Percentiles rank a stretch among this genome's conserved stretches.
Conservation (phyloP, 768 basidiomycete species). For the Tricholoma furcatifolium region DNA sequence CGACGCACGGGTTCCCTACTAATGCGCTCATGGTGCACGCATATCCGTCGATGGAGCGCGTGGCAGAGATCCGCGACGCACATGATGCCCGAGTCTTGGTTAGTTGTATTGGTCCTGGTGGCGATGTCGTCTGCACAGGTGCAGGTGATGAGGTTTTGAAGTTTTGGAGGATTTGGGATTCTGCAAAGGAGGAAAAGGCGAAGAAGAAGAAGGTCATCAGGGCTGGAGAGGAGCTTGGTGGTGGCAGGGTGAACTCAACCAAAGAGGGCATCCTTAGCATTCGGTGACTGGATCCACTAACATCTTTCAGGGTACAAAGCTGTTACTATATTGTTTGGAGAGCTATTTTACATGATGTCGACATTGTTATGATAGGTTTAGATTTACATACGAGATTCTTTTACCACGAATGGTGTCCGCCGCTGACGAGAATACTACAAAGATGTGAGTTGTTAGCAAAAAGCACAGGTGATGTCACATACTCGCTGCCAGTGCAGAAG, state of each 20-base stretch:
- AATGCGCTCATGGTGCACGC: conserved; percentile 79
- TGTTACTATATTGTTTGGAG: too few species aligned
- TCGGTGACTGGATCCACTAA: conserved; percentile 26
- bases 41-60: conserved; percentile 82
- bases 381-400: not conserved
- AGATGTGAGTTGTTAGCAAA: not conserved
- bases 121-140: conserved; percentile 89
- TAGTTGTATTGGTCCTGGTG: conserved; percentile 81
- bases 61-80: conserved; percentile 85
- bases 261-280: conserved; percentile 49
- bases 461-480: conserved; percentile 26
- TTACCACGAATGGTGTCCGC: conserved; percentile 66
- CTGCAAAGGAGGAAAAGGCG: conserved; percentile 37
- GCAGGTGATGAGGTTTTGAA: conserved; percentile 96
- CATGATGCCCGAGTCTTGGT: conserved; percentile 91
- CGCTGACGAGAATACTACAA: conserved; percentile 56
- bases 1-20: conserved; percentile 93
- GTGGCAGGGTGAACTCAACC: conserved; percentile 44
- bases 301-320: too few species aligned
- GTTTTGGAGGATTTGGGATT: conserved; percentile 90
- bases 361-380: not conserved
- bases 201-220: conserved; percentile 51
- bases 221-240: conserved; percentile 33
- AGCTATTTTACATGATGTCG: too few species aligned
- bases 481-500: conserved; percentile 85